Base-by-base conservation (phyloP, 106 monocot species). In the Dendrobium officinale region DNA sequence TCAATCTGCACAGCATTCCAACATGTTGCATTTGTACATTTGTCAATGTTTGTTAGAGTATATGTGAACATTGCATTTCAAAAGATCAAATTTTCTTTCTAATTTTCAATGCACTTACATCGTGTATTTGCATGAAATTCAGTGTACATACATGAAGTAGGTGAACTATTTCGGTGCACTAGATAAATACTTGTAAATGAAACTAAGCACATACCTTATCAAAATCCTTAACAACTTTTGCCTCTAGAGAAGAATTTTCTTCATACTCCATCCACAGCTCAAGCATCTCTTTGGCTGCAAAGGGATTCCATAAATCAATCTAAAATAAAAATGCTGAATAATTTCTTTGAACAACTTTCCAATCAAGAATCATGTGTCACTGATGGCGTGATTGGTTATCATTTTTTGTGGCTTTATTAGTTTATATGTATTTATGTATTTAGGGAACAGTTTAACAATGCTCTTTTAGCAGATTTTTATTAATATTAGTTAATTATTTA, bases 221-320 rank as follows among this genome's bases (percentile, higher is more conserved):
- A 87, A 99, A 99, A 82, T 99, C 95, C 82, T 99, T 99, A 4
- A 95, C 99, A 84, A 99, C 24, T 78, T 95, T 99, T 66, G 99
- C 95, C 86, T 99, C 99, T n/a, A 85, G 77, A 47, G 99, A 85
- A 75, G 89, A 86, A 86, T 95, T 99, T 70, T 93, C 85, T 79
- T 99, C 99, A 82, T 99, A 99, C 73, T 99, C 95, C 77, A 86
- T 86, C 99, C 99, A 95, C 22, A 99, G 76, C 43, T 99, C 93
- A 83, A 40, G 66, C 43, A 99, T 89, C 83, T 99, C 98, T 81
- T 99, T 89, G 20, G 95, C 98, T 99, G 81, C 73, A 83, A 83
- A 80, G 33, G 29, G 37, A 70, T 37, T 70, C 2, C 70, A 70
- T 70, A 70, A 8, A 70, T 70, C 37, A 70, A 33, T 70, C 11